A percentile compares a stretch with the other conserved stretches of the same genome.
These are phyloP conservation scores for Penicillium longicatenatum DNA, from an alignment of 495 filamentous ascomycete genomes.

Conservation along the genomic window DNA sequence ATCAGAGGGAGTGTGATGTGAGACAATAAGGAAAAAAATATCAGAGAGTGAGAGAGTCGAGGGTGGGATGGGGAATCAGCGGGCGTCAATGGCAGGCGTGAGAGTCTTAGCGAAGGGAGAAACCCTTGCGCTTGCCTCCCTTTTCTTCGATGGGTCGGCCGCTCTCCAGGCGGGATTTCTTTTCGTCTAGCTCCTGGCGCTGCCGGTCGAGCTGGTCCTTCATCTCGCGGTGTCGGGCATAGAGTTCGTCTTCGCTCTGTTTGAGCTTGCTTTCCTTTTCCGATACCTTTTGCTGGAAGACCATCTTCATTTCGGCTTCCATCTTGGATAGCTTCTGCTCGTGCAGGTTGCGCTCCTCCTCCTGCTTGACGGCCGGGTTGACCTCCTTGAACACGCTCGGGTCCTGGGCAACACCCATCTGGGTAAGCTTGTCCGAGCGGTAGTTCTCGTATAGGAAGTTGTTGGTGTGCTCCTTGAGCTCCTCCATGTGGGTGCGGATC, in stretches of 20 bases:
- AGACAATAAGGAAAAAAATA: conserved; percentile 38
- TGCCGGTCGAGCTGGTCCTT: conserved; percentile 98
- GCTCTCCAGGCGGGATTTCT: conserved; percentile 90
- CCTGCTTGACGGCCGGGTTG: conserved; percentile 99
- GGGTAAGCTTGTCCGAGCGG: conserved; percentile 96
- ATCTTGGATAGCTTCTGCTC: conserved; percentile 99
- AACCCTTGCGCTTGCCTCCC: conserved; percentile 83
- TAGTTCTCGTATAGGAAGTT: conserved; percentile 99
- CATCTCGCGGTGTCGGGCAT: conserved; percentile 98
- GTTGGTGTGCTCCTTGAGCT: conserved; percentile 99
- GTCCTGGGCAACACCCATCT: conserved; percentile 98
- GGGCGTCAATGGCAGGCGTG: conserved; percentile 29
- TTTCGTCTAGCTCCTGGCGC: conserved; percentile 91
- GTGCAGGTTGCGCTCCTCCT: conserved; percentile 95
- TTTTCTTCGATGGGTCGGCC: conserved; percentile 96
- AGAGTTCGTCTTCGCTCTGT: conserved; percentile 98
- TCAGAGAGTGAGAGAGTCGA: conserved; percentile 28
- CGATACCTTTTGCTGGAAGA: conserved; percentile 99
- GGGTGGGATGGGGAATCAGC: conserved; percentile 34
- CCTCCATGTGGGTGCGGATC: conserved; percentile 99
- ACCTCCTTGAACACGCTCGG: conserved; percentile 99
- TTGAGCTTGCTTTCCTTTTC: conserved; percentile 99
- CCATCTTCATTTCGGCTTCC: conserved; percentile 99
- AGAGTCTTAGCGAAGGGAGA: conserved; percentile 81
- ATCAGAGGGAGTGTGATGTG: conserved; percentile 42